Base-by-base conservation (phyloP, 1,284 basidiomycete genomes). In the Microbotryomycetes sp. region DNA sequence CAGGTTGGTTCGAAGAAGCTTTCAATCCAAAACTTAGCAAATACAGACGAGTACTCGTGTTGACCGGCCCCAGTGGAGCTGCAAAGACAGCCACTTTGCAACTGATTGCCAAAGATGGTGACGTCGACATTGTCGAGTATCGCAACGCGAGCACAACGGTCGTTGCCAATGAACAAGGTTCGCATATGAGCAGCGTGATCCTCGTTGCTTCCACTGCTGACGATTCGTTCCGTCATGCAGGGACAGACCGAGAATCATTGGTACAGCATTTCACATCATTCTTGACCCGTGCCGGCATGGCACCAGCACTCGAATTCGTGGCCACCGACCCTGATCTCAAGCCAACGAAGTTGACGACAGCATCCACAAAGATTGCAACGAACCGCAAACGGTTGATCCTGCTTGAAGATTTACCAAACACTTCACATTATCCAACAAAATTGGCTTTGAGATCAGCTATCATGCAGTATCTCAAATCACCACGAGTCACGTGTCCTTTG, bases 351-450 rank as follows among this genome's bases (percentile, higher is more conserved):
- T 26, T 50, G 28, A 14, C 56, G n/a, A 23, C 7, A 52, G 2
- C 0, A 3, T 32, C 49, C 3, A 55, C 59, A 23, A 56, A 60
- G 25, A 64, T 56, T 32, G 46, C 63, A 0, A 71, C 69, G 0
- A 72, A 73, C 2, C 72, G 28, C 3, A 69, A 72, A 15, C 71
- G 61, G 51, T 52, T 94, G 4, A 82, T 98, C 54, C 82, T 98
- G 6, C 79, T 98, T 7, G 92, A 97, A 74, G 90, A 97, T 63
- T 80, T 97, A 3, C 94, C 94, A 0, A 97, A 97, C 72, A 88
- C 93, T 72, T 75, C 81, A 1, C 75, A 77, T 60, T 77, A 81
- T 3, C 65, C 57, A 16, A 93, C 89, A 0, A 86, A 86, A 65
- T 76, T 80, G 3, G 81, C 83, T 1, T 93, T 97, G 72, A 91